Evolutionary conservation across 352 stramenopile genomes (phyloP).

Genomic region (Phytophthora cactorum): DNA sequence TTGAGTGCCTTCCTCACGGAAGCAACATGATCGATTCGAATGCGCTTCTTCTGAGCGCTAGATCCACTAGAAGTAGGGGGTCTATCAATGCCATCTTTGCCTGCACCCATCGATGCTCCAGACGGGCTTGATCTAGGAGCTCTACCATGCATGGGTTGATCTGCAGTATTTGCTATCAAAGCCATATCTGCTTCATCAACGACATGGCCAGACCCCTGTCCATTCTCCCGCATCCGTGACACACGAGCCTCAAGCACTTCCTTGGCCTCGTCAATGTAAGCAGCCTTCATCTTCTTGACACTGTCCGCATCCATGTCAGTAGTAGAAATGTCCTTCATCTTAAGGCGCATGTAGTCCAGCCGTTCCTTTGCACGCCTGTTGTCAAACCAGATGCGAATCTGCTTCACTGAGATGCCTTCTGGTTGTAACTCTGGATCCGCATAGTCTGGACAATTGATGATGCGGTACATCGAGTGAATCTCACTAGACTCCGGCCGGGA

Average conservation of each 20-base stretch:
- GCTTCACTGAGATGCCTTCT: constrained; percentile 87
- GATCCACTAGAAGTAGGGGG: constrained; percentile 12
- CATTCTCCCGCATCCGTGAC: constrained; percentile 80
- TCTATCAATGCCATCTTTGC: constrained; percentile 36
- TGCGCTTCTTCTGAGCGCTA: constrained; percentile 74
- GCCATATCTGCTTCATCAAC: constrained; percentile 85
- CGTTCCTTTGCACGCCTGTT: constrained; percentile 86
- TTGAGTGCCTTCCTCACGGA: constrained; percentile 84
- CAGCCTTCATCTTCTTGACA: constrained; percentile 89
- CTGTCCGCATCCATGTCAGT: constrained; percentile 84
- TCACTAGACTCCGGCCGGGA: constrained; percentile 82
- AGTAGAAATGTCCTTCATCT: constrained; percentile 90
- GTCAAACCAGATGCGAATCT: constrained; percentile 91
- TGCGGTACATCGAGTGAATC: constrained; percentile 91
- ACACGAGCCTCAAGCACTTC: constrained; percentile 87
- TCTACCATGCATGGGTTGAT: constrained; percentile 52
- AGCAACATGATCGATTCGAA: constrained; percentile 87
- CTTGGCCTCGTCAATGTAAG: constrained; percentile 90
- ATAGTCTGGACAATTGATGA: constrained; percentile 87
- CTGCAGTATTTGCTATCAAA: constrained; percentile 53
- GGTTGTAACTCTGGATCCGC: constrained; percentile 84
- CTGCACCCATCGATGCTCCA: constrained; percentile 8
- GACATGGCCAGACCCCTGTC: constrained; percentile 67
- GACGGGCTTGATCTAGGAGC: constrained; percentile 40
- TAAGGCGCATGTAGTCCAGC: constrained; percentile 89